Conservation (phyloP, 23 red algal genomes). For the Gracilaria domingensis region DNA sequence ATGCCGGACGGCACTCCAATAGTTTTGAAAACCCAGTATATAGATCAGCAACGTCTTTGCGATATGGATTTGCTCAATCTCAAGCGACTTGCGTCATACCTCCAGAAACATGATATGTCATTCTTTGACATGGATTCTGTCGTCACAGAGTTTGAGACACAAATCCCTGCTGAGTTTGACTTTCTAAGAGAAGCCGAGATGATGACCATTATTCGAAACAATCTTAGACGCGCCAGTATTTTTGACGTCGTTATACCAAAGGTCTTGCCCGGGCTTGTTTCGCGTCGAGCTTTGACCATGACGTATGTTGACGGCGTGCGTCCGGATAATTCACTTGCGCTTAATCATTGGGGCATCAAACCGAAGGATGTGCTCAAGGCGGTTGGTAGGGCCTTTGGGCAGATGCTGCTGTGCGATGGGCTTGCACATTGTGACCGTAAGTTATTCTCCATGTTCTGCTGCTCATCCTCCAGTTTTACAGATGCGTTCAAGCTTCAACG, state of each 20-base stretch:
- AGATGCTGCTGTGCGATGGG: slow-evolving; percentile 92
- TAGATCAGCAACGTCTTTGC: slow-evolving; percentile 86
- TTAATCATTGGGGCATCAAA: slow-evolving; percentile 73
- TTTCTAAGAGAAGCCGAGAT: slow-evolving; percentile 90
- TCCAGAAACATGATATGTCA: slow-evolving; percentile 90
- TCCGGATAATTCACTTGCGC: slow-evolving; percentile 42
- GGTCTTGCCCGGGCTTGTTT: slow-evolving; percentile 77
- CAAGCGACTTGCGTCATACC: slow-evolving; percentile 75
- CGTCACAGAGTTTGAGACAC: slow-evolving; percentile 85
- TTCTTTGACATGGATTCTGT: slow-evolving; percentile 93
- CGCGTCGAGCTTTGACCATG: slow-evolving; percentile 85
- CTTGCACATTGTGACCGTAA: slow-evolving; percentile 92
- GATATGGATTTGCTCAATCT: slow-evolving; percentile 90
- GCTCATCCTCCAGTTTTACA: no score
- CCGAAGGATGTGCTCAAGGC: slow-evolving; percentile 70
- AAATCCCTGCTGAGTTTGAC: slow-evolving; percentile 97
- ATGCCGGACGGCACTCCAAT: slow-evolving; percentile 82
- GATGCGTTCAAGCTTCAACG: not conserved
- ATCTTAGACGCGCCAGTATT: slow-evolving; percentile 75
- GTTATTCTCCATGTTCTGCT: not conserved
- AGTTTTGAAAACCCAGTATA: slow-evolving; percentile 92
- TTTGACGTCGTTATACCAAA: slow-evolving; percentile 76
- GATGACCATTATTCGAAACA: slow-evolving; percentile 85
- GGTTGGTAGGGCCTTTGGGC: slow-evolving; percentile 83
- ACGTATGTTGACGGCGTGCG: slow-evolving; percentile 84